Evolutionary conservation across 306 rosid genomes (phyloP).

Genomic region (Styphnolobium japonicum): DNA sequence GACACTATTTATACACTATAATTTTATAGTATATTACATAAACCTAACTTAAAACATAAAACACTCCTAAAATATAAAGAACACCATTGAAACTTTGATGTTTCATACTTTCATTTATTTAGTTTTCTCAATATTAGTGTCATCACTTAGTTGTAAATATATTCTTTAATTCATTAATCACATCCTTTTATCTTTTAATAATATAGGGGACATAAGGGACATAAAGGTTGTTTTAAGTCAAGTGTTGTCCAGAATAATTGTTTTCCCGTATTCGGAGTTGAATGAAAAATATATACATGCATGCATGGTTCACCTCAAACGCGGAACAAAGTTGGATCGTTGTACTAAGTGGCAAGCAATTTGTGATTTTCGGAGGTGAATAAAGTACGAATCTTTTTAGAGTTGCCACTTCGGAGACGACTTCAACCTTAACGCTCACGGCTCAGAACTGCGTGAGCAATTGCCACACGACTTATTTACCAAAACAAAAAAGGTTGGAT

Average conservation of each 20-base stretch:
- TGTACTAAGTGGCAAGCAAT: too few relatives aligned
- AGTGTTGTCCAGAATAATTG: not conserved
- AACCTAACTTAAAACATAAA: not conserved
- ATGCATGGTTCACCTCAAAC: constrained; percentile 15
- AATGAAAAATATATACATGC: not conserved
- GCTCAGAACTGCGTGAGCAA: too few relatives aligned
- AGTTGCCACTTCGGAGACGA: too few relatives aligned
- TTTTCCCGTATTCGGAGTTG: constrained; percentile 15
- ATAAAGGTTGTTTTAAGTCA: constrained; percentile 8
- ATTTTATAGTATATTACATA: too few relatives aligned
- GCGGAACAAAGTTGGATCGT: not conserved
- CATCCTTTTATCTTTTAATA: not conserved
- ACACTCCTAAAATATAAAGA: not conserved
- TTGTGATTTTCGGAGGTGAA: too few relatives aligned
- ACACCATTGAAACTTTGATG: not conserved
- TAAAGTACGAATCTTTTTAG: too few relatives aligned
- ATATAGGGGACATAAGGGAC: not conserved
- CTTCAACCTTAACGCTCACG: too few relatives aligned
- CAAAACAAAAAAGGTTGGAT: not conserved
- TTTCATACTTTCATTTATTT: not conserved
- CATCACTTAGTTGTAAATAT: not conserved
- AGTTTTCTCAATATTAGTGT: not conserved
- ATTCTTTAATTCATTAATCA: not conserved
- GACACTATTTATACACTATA: too few relatives aligned
- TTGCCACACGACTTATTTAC: too few relatives aligned